Evolutionary conservation across 73 alveolate genomes (phyloP).

Genomic region (Paraurostyla sp.): DNA sequence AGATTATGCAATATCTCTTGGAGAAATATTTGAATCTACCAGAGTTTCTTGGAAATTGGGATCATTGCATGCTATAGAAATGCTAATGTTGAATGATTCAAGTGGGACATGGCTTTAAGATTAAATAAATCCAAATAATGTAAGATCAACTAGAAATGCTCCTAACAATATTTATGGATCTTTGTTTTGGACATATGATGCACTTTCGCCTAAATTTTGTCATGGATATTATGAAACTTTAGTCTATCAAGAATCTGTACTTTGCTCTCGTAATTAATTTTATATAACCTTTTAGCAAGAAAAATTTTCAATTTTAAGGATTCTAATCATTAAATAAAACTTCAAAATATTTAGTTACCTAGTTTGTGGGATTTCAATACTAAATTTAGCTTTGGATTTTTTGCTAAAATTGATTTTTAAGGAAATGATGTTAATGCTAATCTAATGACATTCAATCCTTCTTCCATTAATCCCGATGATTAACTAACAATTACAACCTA

Average conservation of each 20-base stretch:
- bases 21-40: not conserved
- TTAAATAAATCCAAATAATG: not conserved
- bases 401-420: no score
- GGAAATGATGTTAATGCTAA: no score
- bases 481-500: no score
- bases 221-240: constrained; percentile 3
- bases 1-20: not conserved
- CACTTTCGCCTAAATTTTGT: constrained; percentile 10
- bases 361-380: no score
- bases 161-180: not conserved
- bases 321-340: no score
- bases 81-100: not conserved
- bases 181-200: not conserved
- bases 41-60: not conserved
- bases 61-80: not conserved
- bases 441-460: no score
- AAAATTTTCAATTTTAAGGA: no score
- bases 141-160: not conserved
- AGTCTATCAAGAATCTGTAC: not conserved
- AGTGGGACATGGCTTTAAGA: not conserved
- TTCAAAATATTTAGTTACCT: no score
- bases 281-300: not conserved
- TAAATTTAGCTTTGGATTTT: no score
- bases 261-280: not conserved
- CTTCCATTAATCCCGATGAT: no score